Base-by-base conservation (phyloP, 371 early-diverging fungal genomes). In the Neoconidiobolus thromboides region DNA sequence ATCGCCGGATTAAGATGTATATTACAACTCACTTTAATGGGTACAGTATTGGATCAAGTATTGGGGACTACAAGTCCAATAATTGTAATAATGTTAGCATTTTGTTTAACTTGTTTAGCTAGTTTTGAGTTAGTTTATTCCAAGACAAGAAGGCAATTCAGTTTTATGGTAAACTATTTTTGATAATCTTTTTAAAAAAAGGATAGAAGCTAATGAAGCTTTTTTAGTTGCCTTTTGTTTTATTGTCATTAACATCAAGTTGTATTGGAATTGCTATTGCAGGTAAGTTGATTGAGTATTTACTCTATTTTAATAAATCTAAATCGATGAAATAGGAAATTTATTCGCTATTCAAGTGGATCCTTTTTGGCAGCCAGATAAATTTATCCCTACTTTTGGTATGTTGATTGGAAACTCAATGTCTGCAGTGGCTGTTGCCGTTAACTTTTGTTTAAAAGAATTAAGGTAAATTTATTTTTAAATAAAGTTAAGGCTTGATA, bases 351-450 rank as follows among this genome's bases (percentile, higher is more conserved):
- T 61, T 15, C 14, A 41, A 46, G 39, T 44, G 7, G 2, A 70
- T n/a, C 86, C 88, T 0, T 82, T 86, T 61, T 86, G 77, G 70
- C 64, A 76, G 2, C 86, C 92, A 3, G 79, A 79, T 48, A 76
- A 85, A 55, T 93, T 88, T 65, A 86, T 93, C 44, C 92, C 93
- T 9, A 89, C 86, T 9, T 66, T 90, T 26, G 93, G 93, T 12
- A 86, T 91, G 85, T 66, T 91, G 38, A 68, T 90, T 3, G 93
- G 91, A 26, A 89, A 87, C 65, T 69, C 78, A 53, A 83, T 91
- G 79, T 85, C 87, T 2, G 89, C 82, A 2, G 79, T 89, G 65
- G 85, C 91, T 0, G 77, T 93, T 39, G 91, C 84, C 0, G 65
- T 55, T 39, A 61, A 55, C 37, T 54, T 36, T 43, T 61, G 61